phyloP scores from a whole-genome alignment of 495 filamentous ascomycete species.

The Daldinia bambusicola region DNA sequence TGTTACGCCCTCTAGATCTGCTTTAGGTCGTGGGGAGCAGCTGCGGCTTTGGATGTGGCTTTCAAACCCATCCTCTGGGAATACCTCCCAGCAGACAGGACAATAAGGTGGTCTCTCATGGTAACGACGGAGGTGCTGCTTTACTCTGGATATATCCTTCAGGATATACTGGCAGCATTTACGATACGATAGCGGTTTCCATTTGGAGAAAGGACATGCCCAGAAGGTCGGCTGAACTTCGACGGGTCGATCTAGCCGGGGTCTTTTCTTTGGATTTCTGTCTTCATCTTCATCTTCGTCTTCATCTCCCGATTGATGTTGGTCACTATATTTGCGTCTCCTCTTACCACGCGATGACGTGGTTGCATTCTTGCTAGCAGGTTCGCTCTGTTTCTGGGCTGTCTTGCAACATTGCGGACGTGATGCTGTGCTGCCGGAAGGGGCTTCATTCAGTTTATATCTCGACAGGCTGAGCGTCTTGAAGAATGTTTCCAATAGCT shows the following conservation, averaged over 20 bases:
- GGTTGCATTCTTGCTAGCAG: neutral
- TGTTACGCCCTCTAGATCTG: neutral
- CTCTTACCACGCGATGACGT: neutral
- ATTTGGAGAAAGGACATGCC: constrained; percentile 2
- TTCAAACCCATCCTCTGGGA: neutral
- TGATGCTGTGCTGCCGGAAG: neutral
- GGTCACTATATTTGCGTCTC: neutral
- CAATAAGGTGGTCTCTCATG: constrained; percentile 3
- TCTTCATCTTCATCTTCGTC: neutral
- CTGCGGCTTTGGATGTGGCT: neutral
- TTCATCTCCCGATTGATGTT: neutral
- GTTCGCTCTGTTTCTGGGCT: neutral
- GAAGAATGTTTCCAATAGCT: neutral
- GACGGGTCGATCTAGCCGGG: neutral
- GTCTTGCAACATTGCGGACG: neutral
- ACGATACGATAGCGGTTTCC: neutral
- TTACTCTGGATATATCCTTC: constrained; percentile 4
- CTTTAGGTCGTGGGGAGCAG: neutral
- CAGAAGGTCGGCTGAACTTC: neutral
- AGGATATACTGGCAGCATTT: constrained; percentile 6
- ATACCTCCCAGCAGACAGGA: constrained; percentile 1
- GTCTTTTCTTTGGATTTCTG: neutral
- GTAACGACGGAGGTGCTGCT: constrained; percentile 8
- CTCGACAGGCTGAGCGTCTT: neutral
- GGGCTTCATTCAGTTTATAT: neutral